Conservation (phyloP, 73 alveolate species). For the Paramecium caudatum region DNA sequence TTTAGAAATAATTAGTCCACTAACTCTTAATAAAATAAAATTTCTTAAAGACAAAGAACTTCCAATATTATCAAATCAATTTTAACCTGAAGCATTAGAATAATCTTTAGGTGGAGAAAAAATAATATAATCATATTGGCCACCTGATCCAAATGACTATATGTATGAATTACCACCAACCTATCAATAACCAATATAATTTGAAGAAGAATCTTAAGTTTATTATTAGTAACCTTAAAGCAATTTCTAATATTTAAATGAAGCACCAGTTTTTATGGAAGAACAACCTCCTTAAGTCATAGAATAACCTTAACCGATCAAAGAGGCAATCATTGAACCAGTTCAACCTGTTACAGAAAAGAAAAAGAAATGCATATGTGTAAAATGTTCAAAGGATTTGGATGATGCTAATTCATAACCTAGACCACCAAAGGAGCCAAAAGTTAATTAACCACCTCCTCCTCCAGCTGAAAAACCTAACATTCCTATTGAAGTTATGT, state of each 20-base stretch:
- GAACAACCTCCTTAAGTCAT: neutral
- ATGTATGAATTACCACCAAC: neutral
- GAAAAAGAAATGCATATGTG: constrained; percentile 59
- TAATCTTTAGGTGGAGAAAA: constrained; percentile 56
- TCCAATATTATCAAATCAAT: constrained; percentile 14
- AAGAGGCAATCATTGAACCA: neutral
- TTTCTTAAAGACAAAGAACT: neutral
- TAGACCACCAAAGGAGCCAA: neutral
- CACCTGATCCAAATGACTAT: constrained; percentile 54
- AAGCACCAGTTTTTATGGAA: constrained; percentile 4
- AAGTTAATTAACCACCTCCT: constrained; percentile 2
- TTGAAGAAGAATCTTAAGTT: constrained; percentile 39
- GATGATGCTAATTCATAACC: constrained; percentile 11
- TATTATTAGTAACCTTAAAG: neutral
- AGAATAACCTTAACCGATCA: neutral
- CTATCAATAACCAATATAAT: constrained; percentile 10
- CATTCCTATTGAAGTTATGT: neutral
- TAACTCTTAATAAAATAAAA: constrained; percentile 12
- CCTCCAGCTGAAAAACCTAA: neutral
- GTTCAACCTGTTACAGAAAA: neutral
- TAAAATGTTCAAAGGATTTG: constrained; percentile 45
- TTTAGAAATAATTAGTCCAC: constrained; percentile 9
- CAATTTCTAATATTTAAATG: neutral
- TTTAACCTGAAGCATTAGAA: constrained; percentile 22
- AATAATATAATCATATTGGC: constrained; percentile 34